phyloP scores from a whole-genome alignment of 83 land plant genomes.

The Thuja plicata region DNA sequence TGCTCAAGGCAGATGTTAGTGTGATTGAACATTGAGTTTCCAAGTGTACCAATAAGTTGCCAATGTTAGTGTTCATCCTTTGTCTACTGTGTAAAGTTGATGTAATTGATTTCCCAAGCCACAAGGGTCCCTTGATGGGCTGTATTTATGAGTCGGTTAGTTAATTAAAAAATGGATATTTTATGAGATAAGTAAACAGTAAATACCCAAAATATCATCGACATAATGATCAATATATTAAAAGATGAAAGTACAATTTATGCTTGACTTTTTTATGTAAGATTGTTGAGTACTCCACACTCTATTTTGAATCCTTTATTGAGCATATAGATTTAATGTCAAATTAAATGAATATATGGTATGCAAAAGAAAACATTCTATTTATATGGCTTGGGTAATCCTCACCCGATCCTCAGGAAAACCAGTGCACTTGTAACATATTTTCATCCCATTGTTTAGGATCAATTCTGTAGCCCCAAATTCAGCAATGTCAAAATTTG shows the following conservation, averaged over 20 bases:
- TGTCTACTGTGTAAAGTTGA: not conserved
- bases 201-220: not conserved
- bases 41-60: not conserved
- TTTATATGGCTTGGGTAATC: not conserved
- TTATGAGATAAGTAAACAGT: not conserved
- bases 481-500: slow-evolving; percentile 50
- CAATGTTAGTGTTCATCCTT: not conserved
- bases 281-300: not conserved
- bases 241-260: not conserved
- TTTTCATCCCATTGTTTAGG: slow-evolving; percentile 89
- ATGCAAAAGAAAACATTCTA: slow-evolving; percentile 11
- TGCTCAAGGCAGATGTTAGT: not conserved
- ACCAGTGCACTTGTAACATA: slow-evolving; percentile 91
- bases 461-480: slow-evolving; percentile 79
- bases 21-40: not conserved
- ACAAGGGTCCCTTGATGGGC: not conserved
- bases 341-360: not conserved
- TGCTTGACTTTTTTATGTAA: not conserved
- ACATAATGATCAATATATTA: not conserved
- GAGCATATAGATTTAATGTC: not conserved
- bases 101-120: not conserved
- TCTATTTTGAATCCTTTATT: not conserved
- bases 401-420: slow-evolving; percentile 93
- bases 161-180: not conserved
- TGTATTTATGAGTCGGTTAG: not conserved